A percentile compares a stretch with the other conserved stretches of the same genome.
phyloP scores from a whole-genome alignment of 225 moss, liverwort and hornwort genomes.

The Straminergon stramineum region DNA sequence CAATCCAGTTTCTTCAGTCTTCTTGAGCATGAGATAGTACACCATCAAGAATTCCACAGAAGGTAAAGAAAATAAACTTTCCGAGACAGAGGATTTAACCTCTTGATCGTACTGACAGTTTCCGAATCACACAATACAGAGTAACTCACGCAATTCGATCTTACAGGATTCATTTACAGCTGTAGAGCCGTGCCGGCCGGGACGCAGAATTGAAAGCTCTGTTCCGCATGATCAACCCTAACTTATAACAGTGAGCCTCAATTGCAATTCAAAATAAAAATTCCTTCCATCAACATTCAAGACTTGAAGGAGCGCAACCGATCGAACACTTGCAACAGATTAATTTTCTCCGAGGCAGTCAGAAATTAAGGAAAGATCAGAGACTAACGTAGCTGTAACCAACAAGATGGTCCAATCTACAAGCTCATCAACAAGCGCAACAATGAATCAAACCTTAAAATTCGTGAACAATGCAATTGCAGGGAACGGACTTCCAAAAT shows the following conservation, averaged over 20 bases:
- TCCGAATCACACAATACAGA: neutral
- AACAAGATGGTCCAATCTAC: neutral
- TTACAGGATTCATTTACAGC: neutral
- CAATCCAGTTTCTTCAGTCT: neutral
- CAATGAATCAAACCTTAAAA: neutral
- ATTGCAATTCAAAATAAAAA: neutral
- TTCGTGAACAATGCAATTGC: neutral
- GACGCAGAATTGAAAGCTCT: neutral
- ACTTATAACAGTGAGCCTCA: neutral
- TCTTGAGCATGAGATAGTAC: neutral
- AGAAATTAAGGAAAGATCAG: neutral
- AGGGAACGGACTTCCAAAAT: neutral
- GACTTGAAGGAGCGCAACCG: neutral
- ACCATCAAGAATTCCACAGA: neutral
- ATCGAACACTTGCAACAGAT: neutral
- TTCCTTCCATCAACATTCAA: neutral
- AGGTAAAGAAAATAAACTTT: neutral
- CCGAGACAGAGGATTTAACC: neutral
- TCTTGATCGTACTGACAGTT: neutral
- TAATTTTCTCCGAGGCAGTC: neutral
- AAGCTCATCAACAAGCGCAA: neutral
- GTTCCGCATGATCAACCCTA: neutral
- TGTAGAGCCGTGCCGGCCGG: too few species aligned
- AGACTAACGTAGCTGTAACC: neutral
- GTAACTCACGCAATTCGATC: neutral